These are phyloP conservation scores for Gnaphalium uliginosum DNA, from an alignment of 129 eudicot species.

Conservation along the genomic window DNA sequence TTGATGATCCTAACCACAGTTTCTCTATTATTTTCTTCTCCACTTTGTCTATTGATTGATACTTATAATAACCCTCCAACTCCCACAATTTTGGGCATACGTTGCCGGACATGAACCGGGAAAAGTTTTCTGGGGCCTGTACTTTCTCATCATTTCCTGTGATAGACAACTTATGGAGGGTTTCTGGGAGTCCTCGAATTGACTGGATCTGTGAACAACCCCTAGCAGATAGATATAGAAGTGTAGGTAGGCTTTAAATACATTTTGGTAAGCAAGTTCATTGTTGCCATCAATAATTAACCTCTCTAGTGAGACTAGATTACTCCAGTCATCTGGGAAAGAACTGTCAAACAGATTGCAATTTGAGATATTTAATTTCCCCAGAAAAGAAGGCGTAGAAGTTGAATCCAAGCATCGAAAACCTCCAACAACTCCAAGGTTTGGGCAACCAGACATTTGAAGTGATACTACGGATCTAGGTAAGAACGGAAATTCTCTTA, in stretches of 20 bases:
- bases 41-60: neutral
- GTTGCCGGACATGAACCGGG: no score
- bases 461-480: conserved; percentile 13
- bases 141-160: no score
- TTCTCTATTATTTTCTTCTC: conserved; percentile 1
- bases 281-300: neutral
- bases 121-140: neutral
- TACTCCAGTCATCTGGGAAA: conserved; percentile 23
- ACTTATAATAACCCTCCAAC: neutral
- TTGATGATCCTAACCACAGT: neutral
- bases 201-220: conserved; percentile 6
- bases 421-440: conserved; percentile 13
- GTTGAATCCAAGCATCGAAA: conserved; percentile 2
- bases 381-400: neutral
- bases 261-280: conserved; percentile 11
- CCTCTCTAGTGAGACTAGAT: neutral
- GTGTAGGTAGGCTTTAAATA: conserved; percentile 22
- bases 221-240: neutral
- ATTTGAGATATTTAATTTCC: neutral
- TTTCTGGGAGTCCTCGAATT: conserved; percentile 4
- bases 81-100: neutral
- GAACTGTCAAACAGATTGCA: conserved; percentile 17
- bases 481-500: conserved; percentile 5
- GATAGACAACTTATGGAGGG: accelerated
- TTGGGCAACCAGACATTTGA: conserved; percentile 20